Conservation (phyloP, 495 filamentous ascomycete genomes). For the Penicillium coprophilum region DNA sequence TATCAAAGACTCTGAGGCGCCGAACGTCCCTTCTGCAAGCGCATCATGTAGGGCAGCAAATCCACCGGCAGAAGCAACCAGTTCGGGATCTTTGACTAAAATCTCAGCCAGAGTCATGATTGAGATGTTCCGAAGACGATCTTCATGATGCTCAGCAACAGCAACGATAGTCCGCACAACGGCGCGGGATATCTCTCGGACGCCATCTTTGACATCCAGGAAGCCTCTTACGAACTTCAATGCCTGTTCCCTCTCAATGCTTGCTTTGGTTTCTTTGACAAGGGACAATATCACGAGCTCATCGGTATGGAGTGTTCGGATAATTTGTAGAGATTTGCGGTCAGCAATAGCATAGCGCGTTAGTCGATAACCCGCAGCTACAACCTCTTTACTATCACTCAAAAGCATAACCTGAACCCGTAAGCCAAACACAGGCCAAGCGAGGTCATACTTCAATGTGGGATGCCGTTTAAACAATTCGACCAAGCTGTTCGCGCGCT, state of each 20-base stretch:
- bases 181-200: conserved; percentile 80
- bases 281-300: conserved; percentile 88
- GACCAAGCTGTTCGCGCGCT: conserved; percentile 83
- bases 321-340: conserved; percentile 80
- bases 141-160: conserved; percentile 83
- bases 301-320: conserved; percentile 84
- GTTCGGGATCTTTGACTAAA: conserved; percentile 75
- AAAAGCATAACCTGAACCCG: conserved; percentile 93
- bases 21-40: conserved; percentile 85
- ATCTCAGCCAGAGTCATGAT: conserved; percentile 92
- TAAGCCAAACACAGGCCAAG: conserved; percentile 89
- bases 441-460: conserved; percentile 91
- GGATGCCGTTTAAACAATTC: conserved; percentile 91
- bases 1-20: conserved; percentile 82
- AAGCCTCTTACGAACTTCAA: conserved; percentile 96
- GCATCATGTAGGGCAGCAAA: conserved; percentile 80
- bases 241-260: conserved; percentile 94
- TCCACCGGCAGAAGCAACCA: conserved; percentile 78
- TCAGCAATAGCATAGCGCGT: conserved; percentile 94
- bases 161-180: conserved; percentile 85
- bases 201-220: conserved; percentile 91
- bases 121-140: conserved; percentile 83
- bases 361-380: conserved; percentile 90
- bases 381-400: conserved; percentile 91
- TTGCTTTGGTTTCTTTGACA: conserved; percentile 91